Conservation (phyloP, 164 flowering plant species). For the Tinospora cordifolia region DNA sequence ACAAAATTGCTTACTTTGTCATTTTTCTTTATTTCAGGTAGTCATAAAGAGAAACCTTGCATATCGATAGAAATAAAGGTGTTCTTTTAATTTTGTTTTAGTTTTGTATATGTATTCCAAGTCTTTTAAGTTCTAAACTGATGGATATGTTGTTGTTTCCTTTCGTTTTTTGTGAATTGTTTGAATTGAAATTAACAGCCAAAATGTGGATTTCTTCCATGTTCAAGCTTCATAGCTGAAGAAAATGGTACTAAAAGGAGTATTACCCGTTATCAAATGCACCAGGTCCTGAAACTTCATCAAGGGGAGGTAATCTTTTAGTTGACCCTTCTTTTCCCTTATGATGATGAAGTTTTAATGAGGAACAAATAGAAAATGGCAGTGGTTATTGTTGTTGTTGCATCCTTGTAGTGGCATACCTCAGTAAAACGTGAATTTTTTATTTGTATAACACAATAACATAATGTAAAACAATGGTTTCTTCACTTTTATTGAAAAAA, state of each 20-base stretch:
- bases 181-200: slow-evolving; percentile 48
- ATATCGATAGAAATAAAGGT: slow-evolving; percentile 92
- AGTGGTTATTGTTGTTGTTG: too few species aligned
- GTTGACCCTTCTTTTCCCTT: neutral
- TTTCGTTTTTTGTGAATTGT: slow-evolving; percentile 5
- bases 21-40: slow-evolving; percentile 37
- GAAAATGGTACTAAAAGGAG: slow-evolving; percentile 52
- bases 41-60: slow-evolving; percentile 31
- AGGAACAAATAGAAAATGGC: too few species aligned
- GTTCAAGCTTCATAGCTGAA: slow-evolving; percentile 58
- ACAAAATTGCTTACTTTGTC: neutral
- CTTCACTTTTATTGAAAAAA: too few species aligned
- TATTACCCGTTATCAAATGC: slow-evolving; percentile 69
- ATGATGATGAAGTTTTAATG: too few species aligned
- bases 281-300: slow-evolving; percentile 70
- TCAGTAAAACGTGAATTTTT: too few species aligned
- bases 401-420: too few species aligned
- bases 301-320: slow-evolving; percentile 49
- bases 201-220: slow-evolving; percentile 92
- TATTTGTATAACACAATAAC: too few species aligned
- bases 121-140: neutral
- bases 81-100: slow-evolving; percentile 11
- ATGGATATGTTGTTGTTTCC: neutral
- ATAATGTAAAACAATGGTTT: too few species aligned
- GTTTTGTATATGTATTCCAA: neutral